phyloP scores from a whole-genome alignment of 495 filamentous ascomycete species.

The Amniculicola lignicola region DNA sequence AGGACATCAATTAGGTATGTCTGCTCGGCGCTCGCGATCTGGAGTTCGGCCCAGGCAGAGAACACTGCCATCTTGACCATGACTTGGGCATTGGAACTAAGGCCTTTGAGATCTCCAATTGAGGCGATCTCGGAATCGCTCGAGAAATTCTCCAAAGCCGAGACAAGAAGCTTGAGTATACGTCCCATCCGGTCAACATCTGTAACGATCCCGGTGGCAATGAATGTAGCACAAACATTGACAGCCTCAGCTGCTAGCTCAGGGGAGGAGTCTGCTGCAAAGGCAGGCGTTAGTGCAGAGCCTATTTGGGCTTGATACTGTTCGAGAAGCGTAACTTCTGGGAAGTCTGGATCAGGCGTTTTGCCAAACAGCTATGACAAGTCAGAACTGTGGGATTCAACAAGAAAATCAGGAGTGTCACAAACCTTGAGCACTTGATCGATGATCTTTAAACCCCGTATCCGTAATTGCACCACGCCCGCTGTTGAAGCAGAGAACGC shows the following conservation, averaged over 20 bases:
- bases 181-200: conserved; percentile 97
- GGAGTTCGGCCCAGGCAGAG: conserved; percentile 98
- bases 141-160: conserved; percentile 88
- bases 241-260: conserved; percentile 93
- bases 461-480: conserved; percentile 79
- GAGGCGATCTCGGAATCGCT: conserved; percentile 73
- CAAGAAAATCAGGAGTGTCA: background rate
- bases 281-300: conserved; percentile 92
- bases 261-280: conserved; percentile 91
- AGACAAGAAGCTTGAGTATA: conserved; percentile 88
- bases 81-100: conserved; percentile 93
- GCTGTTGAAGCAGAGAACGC: conserved; percentile 97
- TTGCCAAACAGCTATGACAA: conserved; percentile 79
- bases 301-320: conserved; percentile 99
- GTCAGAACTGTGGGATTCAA: conserved; percentile 23
- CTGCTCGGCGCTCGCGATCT: conserved; percentile 93
- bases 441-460: conserved; percentile 88
- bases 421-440: conserved; percentile 76
- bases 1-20: conserved; percentile 84
- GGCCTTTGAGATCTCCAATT: conserved; percentile 88
- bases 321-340: conserved; percentile 90
- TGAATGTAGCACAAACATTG: conserved; percentile 96
- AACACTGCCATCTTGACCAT: conserved; percentile 98
- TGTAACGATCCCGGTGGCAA: conserved; percentile 94
- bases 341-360: conserved; percentile 91